A percentile compares a stretch with the other conserved stretches of the same genome.
These are phyloP conservation scores for Aspergillus thermomutatus DNA, from an alignment of 2,329 filamentous ascomycete genomes.

Conservation along the genomic window DNA sequence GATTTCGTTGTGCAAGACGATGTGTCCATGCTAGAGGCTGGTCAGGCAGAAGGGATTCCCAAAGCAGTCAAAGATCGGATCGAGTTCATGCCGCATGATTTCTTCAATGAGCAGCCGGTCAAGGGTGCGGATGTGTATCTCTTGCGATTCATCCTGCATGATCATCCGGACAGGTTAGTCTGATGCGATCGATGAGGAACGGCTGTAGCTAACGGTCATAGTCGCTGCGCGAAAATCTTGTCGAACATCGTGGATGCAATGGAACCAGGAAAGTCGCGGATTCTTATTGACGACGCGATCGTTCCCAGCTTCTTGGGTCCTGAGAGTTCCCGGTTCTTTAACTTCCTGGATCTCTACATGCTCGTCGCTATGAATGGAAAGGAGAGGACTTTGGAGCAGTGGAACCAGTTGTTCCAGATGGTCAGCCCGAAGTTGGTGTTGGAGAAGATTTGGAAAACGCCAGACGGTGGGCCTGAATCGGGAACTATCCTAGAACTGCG, in stretches of 20 bases:
- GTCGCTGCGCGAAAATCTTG: not conserved
- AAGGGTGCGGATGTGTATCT: slow-evolving; percentile 20
- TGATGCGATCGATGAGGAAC: not conserved
- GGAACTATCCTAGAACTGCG: not conserved
- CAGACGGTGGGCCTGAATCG: not conserved
- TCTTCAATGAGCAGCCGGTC: slow-evolving; percentile 15
- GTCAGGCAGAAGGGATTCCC: slow-evolving; percentile 1
- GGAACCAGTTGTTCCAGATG: not conserved
- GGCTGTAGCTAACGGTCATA: not conserved
- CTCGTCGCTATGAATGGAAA: not conserved
- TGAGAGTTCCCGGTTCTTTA: not conserved
- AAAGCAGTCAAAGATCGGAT: slow-evolving; percentile 5
- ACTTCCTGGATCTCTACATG: not conserved
- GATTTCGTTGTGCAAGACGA: slow-evolving; percentile 17
- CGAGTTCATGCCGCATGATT: slow-evolving; percentile 13
- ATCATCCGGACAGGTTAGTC: slow-evolving; percentile 9
- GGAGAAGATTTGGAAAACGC: not conserved
- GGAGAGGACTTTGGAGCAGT: not conserved
- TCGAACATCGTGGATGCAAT: not conserved
- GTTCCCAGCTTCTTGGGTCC: slow-evolving; percentile 1
- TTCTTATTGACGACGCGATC: slow-evolving; percentile 1
- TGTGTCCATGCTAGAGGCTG: slow-evolving; percentile 3
- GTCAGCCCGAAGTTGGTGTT: not conserved
- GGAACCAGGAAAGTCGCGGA: slow-evolving; percentile 1
- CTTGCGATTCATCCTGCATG: slow-evolving; percentile 22